These are phyloP conservation scores for Mortierella sp. DNA, from an alignment of 371 early-diverging fungal species.

Conservation along the genomic window DNA sequence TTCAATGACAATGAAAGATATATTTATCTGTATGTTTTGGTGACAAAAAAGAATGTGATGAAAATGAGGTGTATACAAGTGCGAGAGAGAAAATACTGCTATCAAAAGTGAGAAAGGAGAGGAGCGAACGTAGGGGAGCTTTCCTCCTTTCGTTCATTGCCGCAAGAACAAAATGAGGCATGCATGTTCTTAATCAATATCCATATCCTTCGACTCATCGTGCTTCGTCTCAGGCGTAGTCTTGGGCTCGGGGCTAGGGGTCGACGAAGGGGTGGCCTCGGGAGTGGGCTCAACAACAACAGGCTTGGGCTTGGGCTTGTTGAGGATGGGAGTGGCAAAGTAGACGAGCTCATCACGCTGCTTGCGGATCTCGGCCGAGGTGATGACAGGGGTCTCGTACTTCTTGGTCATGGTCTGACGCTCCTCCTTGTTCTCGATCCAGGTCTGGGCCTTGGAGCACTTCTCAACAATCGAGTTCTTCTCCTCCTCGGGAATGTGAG, in stretches of 20 bases:
- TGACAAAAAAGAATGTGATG: too few relatives aligned
- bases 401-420: constrained; percentile 81
- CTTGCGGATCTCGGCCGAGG: constrained; percentile 76
- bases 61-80: too few relatives aligned
- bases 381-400: constrained; percentile 79
- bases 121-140: too few relatives aligned
- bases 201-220: constrained; percentile 73
- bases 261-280: constrained; percentile 11
- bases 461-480: constrained; percentile 84
- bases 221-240: constrained; percentile 45
- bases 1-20: too few relatives aligned
- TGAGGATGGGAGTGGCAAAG: constrained; percentile 85
- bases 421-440: constrained; percentile 87
- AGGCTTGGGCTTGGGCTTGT: constrained; percentile 88
- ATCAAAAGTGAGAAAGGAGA: too few relatives aligned
- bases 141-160: too few relatives aligned
- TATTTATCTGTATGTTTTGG: too few relatives aligned
- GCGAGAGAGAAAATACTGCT: too few relatives aligned
- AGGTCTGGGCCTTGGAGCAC: constrained; percentile 80
- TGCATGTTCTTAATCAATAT: constrained; percentile 66
- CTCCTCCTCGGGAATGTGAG: constrained; percentile 90
- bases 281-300: constrained; percentile 33
- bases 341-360: constrained; percentile 73
- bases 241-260: constrained; percentile 28
- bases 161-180: neutral